Percentiles rank a stretch among this genome's conserved stretches.
These are phyloP conservation scores for Paraglomus occultum DNA, from an alignment of 192 early-diverging fungal species.

Conservation along the genomic window DNA sequence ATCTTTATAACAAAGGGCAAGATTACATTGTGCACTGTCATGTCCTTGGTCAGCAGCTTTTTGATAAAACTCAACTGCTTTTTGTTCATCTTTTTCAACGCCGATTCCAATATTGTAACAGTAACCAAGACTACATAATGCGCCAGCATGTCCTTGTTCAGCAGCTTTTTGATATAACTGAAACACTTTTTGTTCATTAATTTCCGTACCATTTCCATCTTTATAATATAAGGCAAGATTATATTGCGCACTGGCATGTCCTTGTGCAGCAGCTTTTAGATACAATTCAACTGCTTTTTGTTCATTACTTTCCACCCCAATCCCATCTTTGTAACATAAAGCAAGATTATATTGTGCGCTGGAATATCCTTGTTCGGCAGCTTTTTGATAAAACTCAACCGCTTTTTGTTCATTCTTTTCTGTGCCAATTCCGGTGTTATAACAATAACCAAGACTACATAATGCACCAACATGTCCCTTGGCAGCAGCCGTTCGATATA, in stretches of 20 bases:
- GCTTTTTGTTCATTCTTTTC: conserved; percentile 47
- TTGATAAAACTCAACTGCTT: conserved; percentile 61
- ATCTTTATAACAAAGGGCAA: conserved; percentile 51
- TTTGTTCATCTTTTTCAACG: conserved; percentile 42
- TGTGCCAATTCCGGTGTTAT: conserved; percentile 57
- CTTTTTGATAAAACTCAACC: conserved; percentile 55
- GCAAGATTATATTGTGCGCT: conserved; percentile 58
- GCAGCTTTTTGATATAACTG: conserved; percentile 55
- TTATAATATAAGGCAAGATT: conserved; percentile 80
- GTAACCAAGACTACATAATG: conserved; percentile 74
- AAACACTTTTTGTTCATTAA: conserved; percentile 51
- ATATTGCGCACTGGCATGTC: conserved; percentile 77
- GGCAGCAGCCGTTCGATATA: conserved; percentile 52
- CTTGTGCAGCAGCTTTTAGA: conserved; percentile 56
- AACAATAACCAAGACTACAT: conserved; percentile 31
- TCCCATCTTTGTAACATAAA: conserved; percentile 59
- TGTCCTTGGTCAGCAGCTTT: conserved; percentile 61
- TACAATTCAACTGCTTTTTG: conserved; percentile 61
- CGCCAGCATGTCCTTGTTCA: conserved; percentile 56
- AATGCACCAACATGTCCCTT: conserved; percentile 35
- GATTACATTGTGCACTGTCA: conserved; percentile 52
- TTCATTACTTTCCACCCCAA: conserved; percentile 49
- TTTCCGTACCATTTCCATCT: conserved; percentile 68
- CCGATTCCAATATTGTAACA: conserved; percentile 70
- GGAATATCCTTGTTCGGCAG: conserved; percentile 55